phyloP scores from a whole-genome alignment of 2,329 filamentous ascomycete genomes.

The Meredithiella fracta region DNA sequence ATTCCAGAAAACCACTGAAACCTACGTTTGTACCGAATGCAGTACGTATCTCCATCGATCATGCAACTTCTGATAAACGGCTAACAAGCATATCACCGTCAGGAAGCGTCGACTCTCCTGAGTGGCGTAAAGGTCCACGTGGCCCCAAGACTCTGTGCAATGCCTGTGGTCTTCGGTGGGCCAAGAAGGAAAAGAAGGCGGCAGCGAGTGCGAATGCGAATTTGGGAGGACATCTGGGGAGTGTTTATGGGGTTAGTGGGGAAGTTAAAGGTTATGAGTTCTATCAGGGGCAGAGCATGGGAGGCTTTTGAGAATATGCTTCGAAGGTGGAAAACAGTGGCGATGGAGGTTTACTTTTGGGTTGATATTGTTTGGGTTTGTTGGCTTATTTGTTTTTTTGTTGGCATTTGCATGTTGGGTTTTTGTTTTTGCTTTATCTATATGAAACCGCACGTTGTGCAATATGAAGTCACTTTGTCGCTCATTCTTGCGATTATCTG shows the following conservation, averaged over 20 bases:
- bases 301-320: not conserved
- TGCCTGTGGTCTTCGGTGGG: slow-evolving; percentile 67
- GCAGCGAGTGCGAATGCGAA: not conserved
- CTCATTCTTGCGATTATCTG: no score
- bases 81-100: not conserved
- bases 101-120: slow-evolving; percentile 77
- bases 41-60: slow-evolving; percentile 32
- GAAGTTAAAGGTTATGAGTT: not conserved
- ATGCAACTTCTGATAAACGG: not conserved
- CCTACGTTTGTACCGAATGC: slow-evolving; percentile 93
- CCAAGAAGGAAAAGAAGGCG: slow-evolving; percentile 66
- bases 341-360: not conserved
- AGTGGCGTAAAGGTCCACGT: slow-evolving; percentile 87
- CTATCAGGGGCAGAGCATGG: not conserved
- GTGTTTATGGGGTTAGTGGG: no score
- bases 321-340: not conserved
- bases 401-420: not conserved
- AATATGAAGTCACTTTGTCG: no score
- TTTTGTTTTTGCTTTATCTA: no score
- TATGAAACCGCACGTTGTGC: no score
- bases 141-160: slow-evolving; percentile 94
- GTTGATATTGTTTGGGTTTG: not conserved
- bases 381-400: not conserved
- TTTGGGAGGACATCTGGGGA: no score
- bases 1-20: slow-evolving; percentile 73